Conservation (phyloP, 305 asterid genomes). For the Fraxinus albicans region DNA sequence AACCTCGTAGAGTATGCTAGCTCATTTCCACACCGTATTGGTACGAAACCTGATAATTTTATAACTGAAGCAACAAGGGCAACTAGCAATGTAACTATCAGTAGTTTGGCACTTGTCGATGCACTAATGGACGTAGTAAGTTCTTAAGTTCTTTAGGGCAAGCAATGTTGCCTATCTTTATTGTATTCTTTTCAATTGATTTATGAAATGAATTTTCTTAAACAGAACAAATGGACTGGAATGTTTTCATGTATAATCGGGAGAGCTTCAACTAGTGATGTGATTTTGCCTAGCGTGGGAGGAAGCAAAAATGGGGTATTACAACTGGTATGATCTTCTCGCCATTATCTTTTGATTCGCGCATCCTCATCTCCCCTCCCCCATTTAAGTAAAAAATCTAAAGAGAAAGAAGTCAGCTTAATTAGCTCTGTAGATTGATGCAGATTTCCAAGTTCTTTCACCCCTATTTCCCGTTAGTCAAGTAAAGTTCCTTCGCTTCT, state of each 20-base stretch:
- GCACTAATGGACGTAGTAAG: slow-evolving; percentile 36
- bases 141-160: neutral
- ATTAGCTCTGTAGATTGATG: slow-evolving; percentile 47
- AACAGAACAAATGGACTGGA: slow-evolving; percentile 58
- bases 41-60: slow-evolving; percentile 38
- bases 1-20: slow-evolving; percentile 59
- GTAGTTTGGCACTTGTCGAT: slow-evolving; percentile 26
- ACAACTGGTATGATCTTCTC: slow-evolving; percentile 46
- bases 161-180: neutral
- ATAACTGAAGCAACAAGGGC: slow-evolving; percentile 46
- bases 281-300: slow-evolving; percentile 40
- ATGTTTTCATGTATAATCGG: slow-evolving; percentile 60
- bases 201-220: neutral
- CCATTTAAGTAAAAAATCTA: neutral
- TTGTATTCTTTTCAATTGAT: no score
- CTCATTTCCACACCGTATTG: slow-evolving; percentile 39
- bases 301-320: slow-evolving; percentile 46
- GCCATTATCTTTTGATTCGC: neutral
- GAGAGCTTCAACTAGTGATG: slow-evolving; percentile 39
- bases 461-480: slow-evolving; percentile 52
- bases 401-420: neutral
- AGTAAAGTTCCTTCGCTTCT: slow-evolving; percentile 62
- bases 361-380: neutral
- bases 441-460: slow-evolving; percentile 60
- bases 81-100: slow-evolving; percentile 27